Evolutionary conservation across 805 yeast genomes (phyloP).

Genomic region (Candida chilensis): DNA sequence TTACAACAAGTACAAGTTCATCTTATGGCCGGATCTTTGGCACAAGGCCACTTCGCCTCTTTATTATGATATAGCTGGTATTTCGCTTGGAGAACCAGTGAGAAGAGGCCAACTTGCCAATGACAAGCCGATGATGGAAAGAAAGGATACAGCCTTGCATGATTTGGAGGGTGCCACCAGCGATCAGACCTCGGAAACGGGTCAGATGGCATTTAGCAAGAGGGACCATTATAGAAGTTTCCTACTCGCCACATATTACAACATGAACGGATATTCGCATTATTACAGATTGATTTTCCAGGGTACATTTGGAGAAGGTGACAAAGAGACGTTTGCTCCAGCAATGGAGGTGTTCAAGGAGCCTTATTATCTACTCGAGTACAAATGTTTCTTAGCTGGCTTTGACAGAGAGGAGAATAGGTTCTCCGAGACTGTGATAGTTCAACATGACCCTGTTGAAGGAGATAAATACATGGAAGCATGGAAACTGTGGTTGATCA

Average conservation of each 20-base stretch:
- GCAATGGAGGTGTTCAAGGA: conserved; percentile 24
- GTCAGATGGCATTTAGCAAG: conserved; percentile 25
- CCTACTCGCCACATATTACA: conserved; percentile 22
- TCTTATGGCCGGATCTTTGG: conserved; percentile 28
- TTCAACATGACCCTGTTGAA: conserved; percentile 19
- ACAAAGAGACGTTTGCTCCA: conserved; percentile 26
- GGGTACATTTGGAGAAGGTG: conserved; percentile 23
- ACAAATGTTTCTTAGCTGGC: conserved; percentile 8
- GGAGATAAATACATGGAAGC: conserved; percentile 8
- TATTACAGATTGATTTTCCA: conserved; percentile 22
- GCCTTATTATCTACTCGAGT: conserved; percentile 16
- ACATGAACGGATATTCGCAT: conserved; percentile 16
- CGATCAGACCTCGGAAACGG: conserved; percentile 19
- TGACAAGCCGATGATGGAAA: conserved; percentile 10
- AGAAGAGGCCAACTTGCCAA: conserved; percentile 19
- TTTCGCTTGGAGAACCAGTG: conserved; percentile 16
- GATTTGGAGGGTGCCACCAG: conserved; percentile 21
- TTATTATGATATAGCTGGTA: conserved; percentile 20
- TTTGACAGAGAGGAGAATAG: conserved; percentile 2
- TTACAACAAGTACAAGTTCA: conserved; percentile 12
- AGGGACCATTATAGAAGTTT: conserved; percentile 19
- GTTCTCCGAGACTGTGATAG: conserved; percentile 17
- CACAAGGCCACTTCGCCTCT: conserved; percentile 20
- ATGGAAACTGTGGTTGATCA: conserved; percentile 16
- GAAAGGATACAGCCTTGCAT: conserved; percentile 15